Conservation (phyloP, 225 moss, liverwort and hornwort genomes). For the Rhytidiadelphus loreus region DNA sequence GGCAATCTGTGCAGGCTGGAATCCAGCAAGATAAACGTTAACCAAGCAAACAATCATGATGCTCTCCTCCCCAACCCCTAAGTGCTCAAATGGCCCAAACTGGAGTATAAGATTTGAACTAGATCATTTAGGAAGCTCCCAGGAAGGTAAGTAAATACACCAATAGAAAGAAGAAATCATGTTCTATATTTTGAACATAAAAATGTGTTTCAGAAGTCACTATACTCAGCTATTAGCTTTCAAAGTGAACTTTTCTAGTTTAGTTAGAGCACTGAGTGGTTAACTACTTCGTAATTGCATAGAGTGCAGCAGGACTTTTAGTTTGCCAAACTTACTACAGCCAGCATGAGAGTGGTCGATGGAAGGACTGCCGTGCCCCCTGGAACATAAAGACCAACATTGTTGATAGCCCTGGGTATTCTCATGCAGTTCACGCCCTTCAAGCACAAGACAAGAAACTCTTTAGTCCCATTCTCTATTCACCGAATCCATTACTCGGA, state of each 20-base stretch:
- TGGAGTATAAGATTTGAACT: background rate
- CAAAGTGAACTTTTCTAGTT: background rate
- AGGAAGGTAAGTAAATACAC: background rate
- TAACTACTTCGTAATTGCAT: background rate
- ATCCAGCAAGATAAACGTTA: background rate
- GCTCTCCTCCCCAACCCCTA: background rate
- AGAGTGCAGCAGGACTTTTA: background rate
- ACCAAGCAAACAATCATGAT: background rate
- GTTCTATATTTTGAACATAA: background rate
- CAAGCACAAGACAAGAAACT: slow-evolving; percentile 1
- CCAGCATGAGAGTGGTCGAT: slow-evolving; percentile 95
- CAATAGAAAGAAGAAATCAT: background rate
- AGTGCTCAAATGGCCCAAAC: background rate
- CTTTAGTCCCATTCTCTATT: background rate
- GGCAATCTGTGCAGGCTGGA: slow-evolving; percentile 97
- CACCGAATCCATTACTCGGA: background rate
- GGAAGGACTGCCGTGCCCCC: slow-evolving; percentile 99
- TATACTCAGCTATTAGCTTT: background rate
- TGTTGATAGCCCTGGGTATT: slow-evolving; percentile 83
- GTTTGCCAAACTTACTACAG: slow-evolving; percentile 52
- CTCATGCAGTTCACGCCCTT: slow-evolving; percentile 94
- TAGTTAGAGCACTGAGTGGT: background rate
- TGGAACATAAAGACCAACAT: slow-evolving; percentile 95
- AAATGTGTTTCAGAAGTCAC: background rate
- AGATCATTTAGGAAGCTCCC: background rate